These are phyloP conservation scores for Xylariaceae sp. DNA, from an alignment of 2,329 filamentous ascomycete species.

Conservation along the genomic window DNA sequence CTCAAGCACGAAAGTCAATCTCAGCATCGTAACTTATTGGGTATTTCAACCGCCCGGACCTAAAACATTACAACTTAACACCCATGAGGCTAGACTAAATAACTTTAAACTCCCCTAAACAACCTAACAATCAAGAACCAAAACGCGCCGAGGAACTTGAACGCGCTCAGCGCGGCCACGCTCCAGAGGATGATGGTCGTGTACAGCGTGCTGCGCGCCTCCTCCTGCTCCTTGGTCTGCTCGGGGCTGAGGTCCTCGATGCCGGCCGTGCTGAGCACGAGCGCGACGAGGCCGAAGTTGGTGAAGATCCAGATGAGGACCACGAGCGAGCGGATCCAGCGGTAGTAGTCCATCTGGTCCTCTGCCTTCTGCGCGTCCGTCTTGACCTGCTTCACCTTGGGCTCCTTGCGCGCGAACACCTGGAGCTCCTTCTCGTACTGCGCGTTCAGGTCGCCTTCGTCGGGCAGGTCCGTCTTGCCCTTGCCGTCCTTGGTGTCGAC, in stretches of 20 bases:
- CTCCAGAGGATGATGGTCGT: constrained; percentile 84
- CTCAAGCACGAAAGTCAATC: too few species aligned
- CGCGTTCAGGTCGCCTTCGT: constrained; percentile 90
- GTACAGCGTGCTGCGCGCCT: constrained; percentile 68
- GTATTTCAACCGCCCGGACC: too few species aligned
- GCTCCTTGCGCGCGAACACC: constrained; percentile 68
- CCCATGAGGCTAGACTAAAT: constrained; percentile 4
- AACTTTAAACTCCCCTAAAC: constrained; percentile 63
- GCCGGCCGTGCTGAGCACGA: constrained; percentile 82
- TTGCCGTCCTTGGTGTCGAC: constrained; percentile 83
- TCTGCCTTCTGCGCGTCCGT: constrained; percentile 57
- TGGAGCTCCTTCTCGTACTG: constrained; percentile 84
- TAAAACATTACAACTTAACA: not conserved
- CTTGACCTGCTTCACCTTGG: constrained; percentile 56
- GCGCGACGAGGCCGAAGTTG: constrained; percentile 81
- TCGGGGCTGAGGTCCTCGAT: constrained; percentile 59
- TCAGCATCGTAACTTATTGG: too few species aligned
- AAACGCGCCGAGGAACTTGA: constrained; percentile 81
- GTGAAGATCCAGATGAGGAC: constrained; percentile 95
- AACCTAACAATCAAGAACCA: constrained; percentile 90
- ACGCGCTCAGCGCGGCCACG: constrained; percentile 75
- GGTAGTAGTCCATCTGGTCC: constrained; percentile 97
- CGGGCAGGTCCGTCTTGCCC: constrained; percentile 92
- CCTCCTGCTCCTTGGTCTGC: constrained; percentile 39
- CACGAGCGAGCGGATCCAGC: constrained; percentile 85